Conservation (phyloP, 768 basidiomycete species). For the Leccinum sublutescens region DNA sequence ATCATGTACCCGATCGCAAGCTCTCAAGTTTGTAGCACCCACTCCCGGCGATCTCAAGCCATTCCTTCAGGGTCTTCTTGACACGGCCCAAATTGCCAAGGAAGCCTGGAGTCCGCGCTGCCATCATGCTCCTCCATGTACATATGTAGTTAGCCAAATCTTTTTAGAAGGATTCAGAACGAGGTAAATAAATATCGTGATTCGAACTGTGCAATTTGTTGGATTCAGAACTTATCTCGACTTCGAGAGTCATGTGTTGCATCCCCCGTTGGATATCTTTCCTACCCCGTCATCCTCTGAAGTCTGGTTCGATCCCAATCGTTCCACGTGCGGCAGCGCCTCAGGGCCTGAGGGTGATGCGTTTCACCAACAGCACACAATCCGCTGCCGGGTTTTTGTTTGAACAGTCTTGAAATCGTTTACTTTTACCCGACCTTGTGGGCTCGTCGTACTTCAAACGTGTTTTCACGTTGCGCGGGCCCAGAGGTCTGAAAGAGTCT, state of each 20-base stretch:
- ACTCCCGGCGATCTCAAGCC: not conserved
- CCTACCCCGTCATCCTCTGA: not conserved
- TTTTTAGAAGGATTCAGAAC: not conserved
- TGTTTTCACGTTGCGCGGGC: not conserved
- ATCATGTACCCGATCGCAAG: not conserved
- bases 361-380: not conserved
- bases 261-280: not conserved
- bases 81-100: constrained; percentile 6
- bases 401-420: not conserved
- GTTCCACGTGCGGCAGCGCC: not conserved
- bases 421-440: not conserved
- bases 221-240: not conserved
- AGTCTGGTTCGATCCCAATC: not conserved
- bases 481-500: not conserved
- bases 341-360: not conserved
- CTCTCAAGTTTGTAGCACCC: not conserved
- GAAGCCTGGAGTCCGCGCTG: not conserved
- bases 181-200: not conserved
- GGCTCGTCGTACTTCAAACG: not conserved
- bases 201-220: not conserved
- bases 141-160: not conserved
- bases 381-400: not conserved
- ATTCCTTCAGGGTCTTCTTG: not conserved
- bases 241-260: not conserved
- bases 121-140: not conserved